These are phyloP conservation scores for Danielia reshetovae DNA, from an alignment of 805 yeast species.

Conservation along the genomic window DNA sequence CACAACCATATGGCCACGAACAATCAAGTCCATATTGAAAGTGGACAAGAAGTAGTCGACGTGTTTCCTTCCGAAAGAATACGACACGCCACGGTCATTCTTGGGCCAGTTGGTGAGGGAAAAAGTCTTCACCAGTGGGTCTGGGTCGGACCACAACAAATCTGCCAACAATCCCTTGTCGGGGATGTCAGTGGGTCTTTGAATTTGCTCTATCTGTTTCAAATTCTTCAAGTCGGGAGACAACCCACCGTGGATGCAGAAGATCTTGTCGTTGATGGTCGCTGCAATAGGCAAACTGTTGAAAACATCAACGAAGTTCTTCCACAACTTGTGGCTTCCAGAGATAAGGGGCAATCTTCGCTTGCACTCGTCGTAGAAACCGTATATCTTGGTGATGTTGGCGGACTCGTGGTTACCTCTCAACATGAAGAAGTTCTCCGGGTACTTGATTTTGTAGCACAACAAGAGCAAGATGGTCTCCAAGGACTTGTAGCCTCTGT, in stretches of 20 bases:
- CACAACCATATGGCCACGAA: slow-evolving; percentile 86
- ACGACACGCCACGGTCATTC: slow-evolving; percentile 81
- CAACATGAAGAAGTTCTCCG: slow-evolving; percentile 57
- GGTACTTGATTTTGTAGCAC: slow-evolving; percentile 54
- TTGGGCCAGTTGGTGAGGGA: slow-evolving; percentile 61
- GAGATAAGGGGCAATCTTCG: slow-evolving; percentile 37
- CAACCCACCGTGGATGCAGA: slow-evolving; percentile 67
- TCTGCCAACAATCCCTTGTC: slow-evolving; percentile 76
- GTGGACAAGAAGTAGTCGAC: slow-evolving; percentile 64
- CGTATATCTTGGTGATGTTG: slow-evolving; percentile 55
- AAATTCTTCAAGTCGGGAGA: slow-evolving; percentile 66
- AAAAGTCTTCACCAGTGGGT: slow-evolving; percentile 34
- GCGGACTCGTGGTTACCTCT: slow-evolving; percentile 61
- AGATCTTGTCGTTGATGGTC: slow-evolving; percentile 53
- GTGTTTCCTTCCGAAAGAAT: slow-evolving; percentile 68
- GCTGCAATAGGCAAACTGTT: slow-evolving; percentile 61
- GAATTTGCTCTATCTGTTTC: slow-evolving; percentile 65
- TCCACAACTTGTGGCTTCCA: slow-evolving; percentile 44
- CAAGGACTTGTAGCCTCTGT: slow-evolving; percentile 54
- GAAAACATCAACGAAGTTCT: slow-evolving; percentile 50
- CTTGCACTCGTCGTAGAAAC: slow-evolving; percentile 60
- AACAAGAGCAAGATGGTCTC: slow-evolving; percentile 51
- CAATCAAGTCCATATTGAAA: slow-evolving; percentile 72
- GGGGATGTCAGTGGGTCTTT: slow-evolving; percentile 81
- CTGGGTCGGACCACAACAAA: slow-evolving; percentile 82